These are phyloP conservation scores for Ammopiptanthus mongolicus DNA, from an alignment of 306 rosid species.

Conservation along the genomic window DNA sequence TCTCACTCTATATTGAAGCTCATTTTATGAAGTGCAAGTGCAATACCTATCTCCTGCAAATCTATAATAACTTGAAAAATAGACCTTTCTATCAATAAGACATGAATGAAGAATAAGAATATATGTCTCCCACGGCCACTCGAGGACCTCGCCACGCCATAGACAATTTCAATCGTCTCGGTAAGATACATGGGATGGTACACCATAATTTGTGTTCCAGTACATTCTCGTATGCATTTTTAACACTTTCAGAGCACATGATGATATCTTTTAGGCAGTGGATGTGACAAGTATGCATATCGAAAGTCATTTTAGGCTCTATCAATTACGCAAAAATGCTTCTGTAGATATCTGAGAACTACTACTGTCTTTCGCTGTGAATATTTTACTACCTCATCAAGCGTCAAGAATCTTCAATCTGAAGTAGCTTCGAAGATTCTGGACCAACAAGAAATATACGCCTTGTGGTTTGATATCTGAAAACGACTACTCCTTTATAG, in stretches of 20 bases:
- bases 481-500: conserved; percentile 86
- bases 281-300: neutral
- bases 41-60: neutral
- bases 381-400: conserved; percentile 26
- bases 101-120: neutral
- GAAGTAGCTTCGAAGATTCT: conserved; percentile 63
- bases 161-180: neutral
- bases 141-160: neutral
- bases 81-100: neutral
- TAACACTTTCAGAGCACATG: neutral
- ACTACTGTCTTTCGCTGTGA: neutral
- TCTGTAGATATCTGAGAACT: conserved; percentile 11
- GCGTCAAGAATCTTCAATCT: conserved; percentile 46
- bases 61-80: neutral
- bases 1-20: too few relatives aligned
- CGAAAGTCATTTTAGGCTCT: conserved; percentile 1
- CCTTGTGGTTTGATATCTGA: conserved; percentile 57
- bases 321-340: conserved; percentile 1
- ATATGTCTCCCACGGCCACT: neutral
- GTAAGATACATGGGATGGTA: conserved; percentile 9
- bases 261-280: conserved; percentile 1
- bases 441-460: conserved; percentile 76
- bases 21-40: neutral
- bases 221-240: conserved; percentile 9
- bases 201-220: neutral